A percentile compares a stretch with the other conserved stretches of the same genome.
Evolutionary conservation across 148 eudicot genomes (phyloP).

Genomic region (Chenopodium berlandieri): DNA sequence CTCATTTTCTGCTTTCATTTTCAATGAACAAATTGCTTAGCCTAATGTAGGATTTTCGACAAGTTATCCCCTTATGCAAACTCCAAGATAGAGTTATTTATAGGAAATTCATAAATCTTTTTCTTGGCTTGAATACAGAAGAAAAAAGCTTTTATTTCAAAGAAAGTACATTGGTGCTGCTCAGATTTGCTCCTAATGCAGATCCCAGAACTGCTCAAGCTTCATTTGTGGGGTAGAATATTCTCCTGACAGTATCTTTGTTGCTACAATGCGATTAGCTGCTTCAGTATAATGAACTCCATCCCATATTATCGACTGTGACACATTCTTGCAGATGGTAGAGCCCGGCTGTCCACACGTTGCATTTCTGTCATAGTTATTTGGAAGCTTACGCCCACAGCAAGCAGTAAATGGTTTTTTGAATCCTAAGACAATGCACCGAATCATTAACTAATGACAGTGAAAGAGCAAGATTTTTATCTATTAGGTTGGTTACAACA

Average conservation of each 20-base stretch:
- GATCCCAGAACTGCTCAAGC: slow-evolving; percentile 4
- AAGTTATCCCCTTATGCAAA: too few relatives aligned
- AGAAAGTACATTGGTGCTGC: background rate
- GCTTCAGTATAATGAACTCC: slow-evolving; percentile 39
- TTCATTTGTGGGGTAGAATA: background rate
- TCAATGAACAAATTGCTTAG: too few relatives aligned
- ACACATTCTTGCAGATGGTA: slow-evolving; percentile 38
- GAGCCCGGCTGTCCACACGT: slow-evolving; percentile 47
- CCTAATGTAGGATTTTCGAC: too few relatives aligned
- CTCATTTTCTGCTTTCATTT: too few relatives aligned
- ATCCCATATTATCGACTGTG: slow-evolving; percentile 44
- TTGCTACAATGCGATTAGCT: background rate
- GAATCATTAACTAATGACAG: background rate
- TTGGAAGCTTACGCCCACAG: slow-evolving; percentile 40
- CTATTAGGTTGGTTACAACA: background rate
- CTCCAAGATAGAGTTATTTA: too few relatives aligned
- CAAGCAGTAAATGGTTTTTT: slow-evolving; percentile 43
- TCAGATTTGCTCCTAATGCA: background rate
- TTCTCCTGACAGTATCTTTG: background rate
- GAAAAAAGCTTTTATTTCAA: background rate
- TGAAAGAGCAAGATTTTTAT: background rate
- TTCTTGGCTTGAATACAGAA: background rate
- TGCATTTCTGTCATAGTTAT: slow-evolving; percentile 41
- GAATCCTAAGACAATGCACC: slow-evolving; percentile 29
- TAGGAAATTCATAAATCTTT: background rate